Percentiles rank a stretch among this genome's conserved stretches.
Evolutionary conservation across 495 filamentous ascomycete species (phyloP).

Genomic region (Chaetomidium leptoderma): DNA sequence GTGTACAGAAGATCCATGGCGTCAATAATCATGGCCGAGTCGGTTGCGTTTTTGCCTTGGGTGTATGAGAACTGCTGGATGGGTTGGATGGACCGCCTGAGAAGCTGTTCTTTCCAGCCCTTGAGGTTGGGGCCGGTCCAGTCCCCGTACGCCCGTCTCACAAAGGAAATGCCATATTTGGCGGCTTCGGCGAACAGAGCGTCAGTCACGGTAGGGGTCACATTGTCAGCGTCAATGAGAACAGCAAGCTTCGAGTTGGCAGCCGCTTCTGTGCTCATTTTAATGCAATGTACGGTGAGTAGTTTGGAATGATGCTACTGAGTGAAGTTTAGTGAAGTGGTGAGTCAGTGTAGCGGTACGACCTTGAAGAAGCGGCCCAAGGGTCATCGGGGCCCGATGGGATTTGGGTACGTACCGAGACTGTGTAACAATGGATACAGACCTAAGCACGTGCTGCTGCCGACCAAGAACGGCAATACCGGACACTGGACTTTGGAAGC

Average conservation of each 20-base stretch:
- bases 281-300: too few relatives aligned
- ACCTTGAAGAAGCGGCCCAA: too few relatives aligned
- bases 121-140: constrained; percentile 21
- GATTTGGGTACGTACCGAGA: too few relatives aligned
- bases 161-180: constrained; percentile 15
- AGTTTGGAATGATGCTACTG: too few relatives aligned
- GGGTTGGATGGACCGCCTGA: constrained; percentile 19
- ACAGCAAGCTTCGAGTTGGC: constrained; percentile 21
- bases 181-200: constrained; percentile 15
- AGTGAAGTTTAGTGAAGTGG: too few relatives aligned
- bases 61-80: constrained; percentile 27
- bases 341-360: too few relatives aligned
- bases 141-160: constrained; percentile 20
- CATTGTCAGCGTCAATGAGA: constrained; percentile 21
- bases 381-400: too few relatives aligned
- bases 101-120: constrained; percentile 23
- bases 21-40: constrained; percentile 24
- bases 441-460: too few relatives aligned
- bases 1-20: constrained; percentile 27
- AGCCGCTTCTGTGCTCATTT: too few relatives aligned
- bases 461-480: too few relatives aligned
- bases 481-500: too few relatives aligned
- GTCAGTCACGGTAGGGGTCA: background rate
- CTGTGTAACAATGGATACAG: too few relatives aligned
- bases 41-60: constrained; percentile 21